Percentiles rank a stretch among this genome's conserved stretches.
Evolutionary conservation across 192 early-diverging fungal genomes (phyloP).

Genomic region (Lunasporangiospora selenospora): DNA sequence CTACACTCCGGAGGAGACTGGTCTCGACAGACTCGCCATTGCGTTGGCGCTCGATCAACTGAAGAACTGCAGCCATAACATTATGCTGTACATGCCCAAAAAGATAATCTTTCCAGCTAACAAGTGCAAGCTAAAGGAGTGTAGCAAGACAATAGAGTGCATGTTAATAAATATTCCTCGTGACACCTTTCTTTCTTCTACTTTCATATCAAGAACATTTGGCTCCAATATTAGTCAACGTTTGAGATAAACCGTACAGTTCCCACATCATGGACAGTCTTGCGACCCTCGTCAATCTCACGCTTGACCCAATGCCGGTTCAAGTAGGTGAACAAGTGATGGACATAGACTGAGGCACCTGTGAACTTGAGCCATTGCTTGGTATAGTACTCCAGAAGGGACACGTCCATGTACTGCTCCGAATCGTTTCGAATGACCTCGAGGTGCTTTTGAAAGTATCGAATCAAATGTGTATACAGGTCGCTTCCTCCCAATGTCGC

Average conservation of each 20-base stretch:
- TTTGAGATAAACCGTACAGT: constrained; percentile 87
- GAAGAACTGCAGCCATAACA: constrained; percentile 80
- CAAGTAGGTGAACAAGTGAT: constrained; percentile 93
- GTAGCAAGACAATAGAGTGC: constrained; percentile 1
- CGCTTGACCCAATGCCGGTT: constrained; percentile 98
- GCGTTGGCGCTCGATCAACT: constrained; percentile 80
- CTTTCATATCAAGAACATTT: too few species aligned
- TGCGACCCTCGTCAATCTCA: constrained; percentile 93
- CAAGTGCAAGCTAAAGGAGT: constrained; percentile 69
- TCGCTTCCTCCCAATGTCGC: constrained; percentile 64
- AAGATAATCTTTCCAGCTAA: constrained; percentile 87
- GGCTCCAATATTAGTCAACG: too few species aligned
- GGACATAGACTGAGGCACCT: constrained; percentile 79
- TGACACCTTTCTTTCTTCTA: background rate
- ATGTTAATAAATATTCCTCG: background rate
- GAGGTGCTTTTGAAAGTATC: constrained; percentile 64
- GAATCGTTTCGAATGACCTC: constrained; percentile 63
- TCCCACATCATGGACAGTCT: constrained; percentile 90
- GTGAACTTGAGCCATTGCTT: constrained; percentile 91
- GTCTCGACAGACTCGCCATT: constrained; percentile 93
- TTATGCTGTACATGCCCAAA: constrained; percentile 72
- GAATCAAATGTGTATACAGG: constrained; percentile 56
- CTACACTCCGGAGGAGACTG: constrained; percentile 84
- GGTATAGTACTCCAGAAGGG: constrained; percentile 87
- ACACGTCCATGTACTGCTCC: constrained; percentile 74